Evolutionary conservation across 2,329 filamentous ascomycete genomes (phyloP).

Genomic region (Hortaea werneckii): DNA sequence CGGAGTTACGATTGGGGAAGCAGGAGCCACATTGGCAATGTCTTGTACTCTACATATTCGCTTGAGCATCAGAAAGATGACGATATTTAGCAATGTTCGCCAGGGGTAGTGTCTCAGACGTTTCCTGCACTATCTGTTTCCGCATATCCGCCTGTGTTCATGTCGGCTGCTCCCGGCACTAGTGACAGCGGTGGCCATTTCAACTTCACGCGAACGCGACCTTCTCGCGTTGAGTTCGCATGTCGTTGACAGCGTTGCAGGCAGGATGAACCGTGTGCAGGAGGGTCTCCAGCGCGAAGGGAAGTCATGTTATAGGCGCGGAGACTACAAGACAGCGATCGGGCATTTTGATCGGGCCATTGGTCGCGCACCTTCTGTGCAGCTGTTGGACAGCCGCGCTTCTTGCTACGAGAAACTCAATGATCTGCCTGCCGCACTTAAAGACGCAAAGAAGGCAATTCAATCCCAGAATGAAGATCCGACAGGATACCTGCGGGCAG

Average conservation of each 20-base stretch:
- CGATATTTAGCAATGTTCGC: no score
- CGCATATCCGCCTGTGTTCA: no score
- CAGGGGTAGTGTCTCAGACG: no score
- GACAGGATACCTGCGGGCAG: slow-evolving; percentile 49
- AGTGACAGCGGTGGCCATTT: no score
- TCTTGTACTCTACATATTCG: background rate
- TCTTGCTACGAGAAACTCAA: slow-evolving; percentile 45
- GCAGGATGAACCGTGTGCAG: slow-evolving; percentile 3
- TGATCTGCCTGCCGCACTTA: slow-evolving; percentile 41
- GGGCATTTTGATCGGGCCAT: slow-evolving; percentile 24
- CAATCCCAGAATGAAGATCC: slow-evolving; percentile 39
- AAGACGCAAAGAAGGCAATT: slow-evolving; percentile 50
- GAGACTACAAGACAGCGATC: slow-evolving; percentile 35
- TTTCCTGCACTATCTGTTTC: no score
- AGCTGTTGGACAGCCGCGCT: slow-evolving; percentile 45
- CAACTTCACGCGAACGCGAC: no score
- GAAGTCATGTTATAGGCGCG: slow-evolving; percentile 33
- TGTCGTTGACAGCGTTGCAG: no score
- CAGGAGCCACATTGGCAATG: background rate
- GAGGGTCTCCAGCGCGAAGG: slow-evolving; percentile 28
- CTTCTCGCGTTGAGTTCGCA: no score
- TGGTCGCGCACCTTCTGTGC: slow-evolving; percentile 19
- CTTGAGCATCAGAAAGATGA: no score
- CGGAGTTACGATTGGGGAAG: slow-evolving; percentile 13
- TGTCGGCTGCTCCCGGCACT: no score